A percentile compares a stretch with the other conserved stretches of the same genome.
Conservation (phyloP, 768 basidiomycete genomes). For the Melanogaster broomeanus region DNA sequence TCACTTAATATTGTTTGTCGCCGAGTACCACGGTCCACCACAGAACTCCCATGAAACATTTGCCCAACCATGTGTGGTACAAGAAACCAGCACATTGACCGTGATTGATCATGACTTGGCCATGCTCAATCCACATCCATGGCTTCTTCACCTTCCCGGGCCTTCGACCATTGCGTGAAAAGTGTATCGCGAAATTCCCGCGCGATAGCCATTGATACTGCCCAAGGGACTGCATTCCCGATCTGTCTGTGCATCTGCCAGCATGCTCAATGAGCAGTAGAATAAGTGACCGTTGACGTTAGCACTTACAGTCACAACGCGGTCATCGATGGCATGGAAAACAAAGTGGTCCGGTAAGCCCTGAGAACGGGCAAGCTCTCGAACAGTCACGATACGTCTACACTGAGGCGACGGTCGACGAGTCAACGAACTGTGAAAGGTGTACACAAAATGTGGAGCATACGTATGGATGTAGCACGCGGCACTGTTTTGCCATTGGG, state of each 20-base stretch:
- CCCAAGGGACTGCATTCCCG: conserved; percentile 79
- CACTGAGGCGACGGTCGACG: conserved; percentile 43
- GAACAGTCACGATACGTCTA: conserved; percentile 68
- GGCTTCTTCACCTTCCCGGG: conserved; percentile 35
- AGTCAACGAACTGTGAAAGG: not conserved
- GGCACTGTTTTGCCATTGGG: conserved; percentile 76
- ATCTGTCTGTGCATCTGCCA: conserved; percentile 77
- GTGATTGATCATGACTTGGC: not conserved
- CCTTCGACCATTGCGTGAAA: conserved; percentile 52
- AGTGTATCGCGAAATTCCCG: conserved; percentile 55
- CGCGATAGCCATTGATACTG: conserved; percentile 62
- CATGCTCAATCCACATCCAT: conserved; percentile 36
- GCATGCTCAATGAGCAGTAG: not conserved
- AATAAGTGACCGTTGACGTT: not conserved
- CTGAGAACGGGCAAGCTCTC: conserved; percentile 79
- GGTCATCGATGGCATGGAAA: conserved; percentile 53
- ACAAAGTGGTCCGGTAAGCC: conserved; percentile 78
- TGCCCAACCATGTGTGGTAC: no score
- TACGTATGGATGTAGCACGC: conserved; percentile 68
- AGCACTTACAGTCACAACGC: conserved; percentile 59
- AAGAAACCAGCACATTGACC: no score
- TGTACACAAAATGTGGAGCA: conserved; percentile 14
- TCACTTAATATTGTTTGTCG: no score
- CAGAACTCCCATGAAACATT: no score
- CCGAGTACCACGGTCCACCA: no score